Evolutionary conservation across 805 yeast species (phyloP).

Genomic region (Candida incommunis): DNA sequence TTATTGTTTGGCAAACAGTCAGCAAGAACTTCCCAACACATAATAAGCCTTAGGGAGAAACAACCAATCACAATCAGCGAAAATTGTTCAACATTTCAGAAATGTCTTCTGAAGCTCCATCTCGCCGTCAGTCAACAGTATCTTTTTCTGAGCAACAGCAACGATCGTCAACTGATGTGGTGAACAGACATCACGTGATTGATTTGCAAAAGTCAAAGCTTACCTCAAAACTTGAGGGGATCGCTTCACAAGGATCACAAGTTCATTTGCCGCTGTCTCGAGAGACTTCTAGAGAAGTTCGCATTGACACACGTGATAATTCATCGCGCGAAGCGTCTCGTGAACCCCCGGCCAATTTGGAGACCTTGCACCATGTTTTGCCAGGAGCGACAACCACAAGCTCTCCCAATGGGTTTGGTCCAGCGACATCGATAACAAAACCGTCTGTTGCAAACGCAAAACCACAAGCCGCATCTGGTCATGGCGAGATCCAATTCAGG

Average conservation of each 20-base stretch:
- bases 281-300: background rate
- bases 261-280: background rate
- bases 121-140: background rate
- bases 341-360: background rate
- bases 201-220: background rate
- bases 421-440: too few species aligned
- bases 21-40: too few species aligned
- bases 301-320: too few species aligned
- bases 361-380: background rate
- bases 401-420: too few species aligned
- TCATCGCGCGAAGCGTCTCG: background rate
- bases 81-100: too few species aligned
- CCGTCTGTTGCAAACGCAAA: background rate
- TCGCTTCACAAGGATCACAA: background rate
- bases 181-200: background rate
- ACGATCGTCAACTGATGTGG: background rate
- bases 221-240: background rate
- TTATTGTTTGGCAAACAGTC: too few species aligned
- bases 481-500: background rate
- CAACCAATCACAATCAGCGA: too few species aligned
- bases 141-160: background rate
- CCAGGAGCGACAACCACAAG: background rate
- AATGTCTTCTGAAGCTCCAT: background rate
- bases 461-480: background rate
- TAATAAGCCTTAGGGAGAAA: too few species aligned